Evolutionary conservation across 2,329 filamentous ascomycete genomes (phyloP).

Genomic region (Aspergillus sp.): DNA sequence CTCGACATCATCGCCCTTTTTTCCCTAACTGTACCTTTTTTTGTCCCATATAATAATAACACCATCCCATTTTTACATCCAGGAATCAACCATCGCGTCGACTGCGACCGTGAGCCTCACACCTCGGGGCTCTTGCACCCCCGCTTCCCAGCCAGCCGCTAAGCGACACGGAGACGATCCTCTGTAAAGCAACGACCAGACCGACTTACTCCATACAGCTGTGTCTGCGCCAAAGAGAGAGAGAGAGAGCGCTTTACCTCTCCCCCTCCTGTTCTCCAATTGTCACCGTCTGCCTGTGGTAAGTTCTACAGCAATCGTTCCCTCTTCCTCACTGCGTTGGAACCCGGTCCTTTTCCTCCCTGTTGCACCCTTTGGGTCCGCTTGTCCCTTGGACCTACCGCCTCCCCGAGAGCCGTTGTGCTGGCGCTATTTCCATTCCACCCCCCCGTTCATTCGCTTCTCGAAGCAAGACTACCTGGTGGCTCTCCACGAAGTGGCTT

Average conservation of each 20-base stretch:
- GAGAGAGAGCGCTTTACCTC: background rate
- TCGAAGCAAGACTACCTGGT: background rate
- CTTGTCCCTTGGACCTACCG: background rate
- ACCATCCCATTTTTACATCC: too few species aligned
- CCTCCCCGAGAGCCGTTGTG: background rate
- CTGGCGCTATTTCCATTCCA: background rate
- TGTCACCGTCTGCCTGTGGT: too few species aligned
- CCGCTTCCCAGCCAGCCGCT: slow-evolving; percentile 21
- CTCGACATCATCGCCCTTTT: too few species aligned
- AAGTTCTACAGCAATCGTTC: too few species aligned
- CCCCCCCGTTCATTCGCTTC: background rate
- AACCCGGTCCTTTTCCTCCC: too few species aligned
- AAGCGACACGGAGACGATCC: slow-evolving; percentile 37
- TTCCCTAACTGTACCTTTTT: too few species aligned
- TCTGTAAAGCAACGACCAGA: slow-evolving; percentile 20
- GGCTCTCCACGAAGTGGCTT: background rate
- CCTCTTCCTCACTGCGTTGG: too few species aligned
- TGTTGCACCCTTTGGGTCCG: background rate
- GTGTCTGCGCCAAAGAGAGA: background rate
- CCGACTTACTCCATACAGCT: background rate
- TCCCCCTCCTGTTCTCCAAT: background rate
- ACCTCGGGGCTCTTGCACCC: too few species aligned
- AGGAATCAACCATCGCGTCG: too few species aligned
- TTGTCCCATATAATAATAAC: too few species aligned
- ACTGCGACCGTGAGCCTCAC: too few species aligned